Evolutionary conservation across 2,329 filamentous ascomycete species (phyloP).

Genomic region (Microdochium paspali): DNA sequence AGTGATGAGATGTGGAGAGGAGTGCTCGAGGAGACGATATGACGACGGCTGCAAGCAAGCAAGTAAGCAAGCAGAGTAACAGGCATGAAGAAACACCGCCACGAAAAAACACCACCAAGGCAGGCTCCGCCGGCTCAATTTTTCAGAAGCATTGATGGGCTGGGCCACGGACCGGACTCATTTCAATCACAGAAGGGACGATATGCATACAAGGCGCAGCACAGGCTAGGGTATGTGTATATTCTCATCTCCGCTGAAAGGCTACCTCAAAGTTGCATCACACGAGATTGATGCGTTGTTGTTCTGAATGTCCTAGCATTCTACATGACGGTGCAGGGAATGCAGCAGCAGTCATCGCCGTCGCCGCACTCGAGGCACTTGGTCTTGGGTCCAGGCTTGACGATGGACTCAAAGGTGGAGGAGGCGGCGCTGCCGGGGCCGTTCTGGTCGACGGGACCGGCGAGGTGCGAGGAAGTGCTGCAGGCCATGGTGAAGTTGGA

Average conservation of each 20-base stretch:
- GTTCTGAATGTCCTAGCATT: neutral
- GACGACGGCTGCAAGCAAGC: too few relatives aligned
- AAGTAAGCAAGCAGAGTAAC: too few relatives aligned
- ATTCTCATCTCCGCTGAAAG: neutral
- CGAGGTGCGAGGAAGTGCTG: conserved; percentile 15
- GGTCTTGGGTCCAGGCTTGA: conserved; percentile 38
- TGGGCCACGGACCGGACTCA: too few relatives aligned
- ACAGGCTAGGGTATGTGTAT: too few relatives aligned
- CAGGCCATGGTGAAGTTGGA: conserved; percentile 20
- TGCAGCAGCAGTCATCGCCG: conserved; percentile 45
- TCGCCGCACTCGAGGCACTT: conserved; percentile 41
- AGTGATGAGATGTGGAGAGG: neutral
- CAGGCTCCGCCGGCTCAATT: too few relatives aligned
- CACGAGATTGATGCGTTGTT: too few relatives aligned
- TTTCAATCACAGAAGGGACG: too few relatives aligned
- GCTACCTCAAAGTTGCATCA: too few relatives aligned
- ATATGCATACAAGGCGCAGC: too few relatives aligned
- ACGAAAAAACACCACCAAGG: too few relatives aligned
- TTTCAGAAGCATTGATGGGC: too few relatives aligned
- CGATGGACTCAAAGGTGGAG: conserved; percentile 37
- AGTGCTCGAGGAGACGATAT: neutral
- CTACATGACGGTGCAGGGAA: conserved; percentile 43
- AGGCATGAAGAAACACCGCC: too few relatives aligned
- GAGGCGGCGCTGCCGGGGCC: conserved; percentile 38
- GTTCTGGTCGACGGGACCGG: conserved; percentile 26